Evolutionary conservation across 805 yeast genomes (phyloP), one percentile per base, ranked within the genome.

Genomic region (Torulaspora indica): DNA sequence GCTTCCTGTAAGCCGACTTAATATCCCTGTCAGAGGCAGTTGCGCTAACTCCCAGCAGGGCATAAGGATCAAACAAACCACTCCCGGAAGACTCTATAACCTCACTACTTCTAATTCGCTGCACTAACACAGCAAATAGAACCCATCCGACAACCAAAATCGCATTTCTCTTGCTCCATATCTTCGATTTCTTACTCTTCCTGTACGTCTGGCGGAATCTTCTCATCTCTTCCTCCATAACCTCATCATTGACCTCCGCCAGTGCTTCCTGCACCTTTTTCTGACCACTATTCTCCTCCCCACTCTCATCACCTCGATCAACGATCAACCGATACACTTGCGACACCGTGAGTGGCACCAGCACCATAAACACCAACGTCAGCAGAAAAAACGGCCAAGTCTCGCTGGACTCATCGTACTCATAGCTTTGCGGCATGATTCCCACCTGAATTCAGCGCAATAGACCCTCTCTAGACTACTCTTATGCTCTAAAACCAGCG

Each of bases 361-460:
- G 71, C 14, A 80, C 76, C 47, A 85, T 77, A 20, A 85, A 69
- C 41, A 84, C 66, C 39, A 86, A 68, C 2, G 96, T 89, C 58
- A 85, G 64, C 41, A 84, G 77, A 59, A 90, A 90, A 63, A 82
- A 88, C 32, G 97, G 97, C 96, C 96, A 89, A 1, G 93, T 87
- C 56, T 86, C 93, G 39, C 90, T 81, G 49, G 79, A 79, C 63
- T 89, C 96, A 69, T 89, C 97, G 64, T 89, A 89, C 46, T 65
- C 68, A 42, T 65, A 65, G 49, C 54, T 60, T 35, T 54, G 54
- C n/a, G 67, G 60, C 68, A 64, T 64, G 29, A 12, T 30, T 22
- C 32, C 31, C 30, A 7, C 29, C 29, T 15, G 28, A 13, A n/a
- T 18, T 6, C 34, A 28, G 10, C 24, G 22, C n/a, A 38, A 18